These are phyloP conservation scores for Schwanniomyces occidentalis DNA, from an alignment of 805 yeast species.

Conservation along the genomic window DNA sequence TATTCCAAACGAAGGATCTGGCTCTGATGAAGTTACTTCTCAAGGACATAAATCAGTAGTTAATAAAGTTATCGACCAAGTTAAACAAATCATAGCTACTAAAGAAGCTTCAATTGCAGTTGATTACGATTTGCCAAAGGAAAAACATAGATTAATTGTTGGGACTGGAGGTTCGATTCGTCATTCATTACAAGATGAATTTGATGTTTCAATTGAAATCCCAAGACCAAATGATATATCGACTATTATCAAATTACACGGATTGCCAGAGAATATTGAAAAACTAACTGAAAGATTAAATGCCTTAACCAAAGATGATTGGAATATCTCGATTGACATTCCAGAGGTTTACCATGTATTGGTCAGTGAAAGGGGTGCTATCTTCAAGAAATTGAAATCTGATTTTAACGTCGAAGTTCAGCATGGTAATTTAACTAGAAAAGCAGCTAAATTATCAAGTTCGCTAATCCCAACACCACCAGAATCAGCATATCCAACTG, in stretches of 20 bases:
- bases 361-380: constrained; percentile 67
- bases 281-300: constrained; percentile 61
- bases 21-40: constrained; percentile 57
- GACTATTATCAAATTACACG: constrained; percentile 56
- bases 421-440: constrained; percentile 52
- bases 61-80: constrained; percentile 59
- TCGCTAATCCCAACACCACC: constrained; percentile 48
- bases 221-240: constrained; percentile 60
- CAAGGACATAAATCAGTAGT: constrained; percentile 79
- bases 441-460: constrained; percentile 52
- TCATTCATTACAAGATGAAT: constrained; percentile 69
- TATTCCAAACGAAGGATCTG: constrained; percentile 69
- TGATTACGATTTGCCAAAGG: constrained; percentile 61
- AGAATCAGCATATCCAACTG: constrained; percentile 44
- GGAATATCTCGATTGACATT: constrained; percentile 53
- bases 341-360: constrained; percentile 60
- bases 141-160: constrained; percentile 71
- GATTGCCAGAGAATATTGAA: constrained; percentile 65
- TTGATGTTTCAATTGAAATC: constrained; percentile 59
- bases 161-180: constrained; percentile 82
- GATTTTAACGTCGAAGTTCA: constrained; percentile 58
- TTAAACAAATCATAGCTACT: constrained; percentile 61
- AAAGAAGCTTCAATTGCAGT: constrained; percentile 60
- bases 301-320: constrained; percentile 61
- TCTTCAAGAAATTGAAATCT: constrained; percentile 52